Evolutionary conservation across 345 rosid species (phyloP), one percentile per base, ranked within the genome.

Genomic region (Garcia nutans): DNA sequence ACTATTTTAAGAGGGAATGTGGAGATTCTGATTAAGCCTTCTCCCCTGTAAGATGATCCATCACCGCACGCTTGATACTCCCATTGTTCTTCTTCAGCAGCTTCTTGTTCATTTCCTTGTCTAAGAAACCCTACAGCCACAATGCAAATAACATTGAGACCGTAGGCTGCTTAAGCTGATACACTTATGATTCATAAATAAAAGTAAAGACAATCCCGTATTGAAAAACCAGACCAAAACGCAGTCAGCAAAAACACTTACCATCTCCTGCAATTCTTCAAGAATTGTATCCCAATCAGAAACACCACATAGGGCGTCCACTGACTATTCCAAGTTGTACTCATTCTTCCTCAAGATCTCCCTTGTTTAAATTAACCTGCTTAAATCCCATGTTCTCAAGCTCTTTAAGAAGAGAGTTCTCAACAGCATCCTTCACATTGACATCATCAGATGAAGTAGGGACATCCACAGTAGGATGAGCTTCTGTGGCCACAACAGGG

Each of bases 371-470:
- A 82, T 90, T 92, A 19, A 89, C 82, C 87, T 90, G 92, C 88
- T 87, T 92, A 87, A 96, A 93, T 60, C 99, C 99, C 99, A 96
- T 96, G 65, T 88, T 91, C 78, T 89, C 93, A 0, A 93, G 95
- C 77, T 93, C 97, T 85, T 84, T 91, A 17, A 93, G 94, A 54
- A 93, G 91, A 6, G 72, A 62, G 73, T 60, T 62, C 89, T 89
- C 96, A 19, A 84, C 74, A 19, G 54, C 79, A 57, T 76, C 74
- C 52, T 78, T 78, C 42, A 44, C 81, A 49, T 63, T 67, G 6
- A 56, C 47, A 56, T 67, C 83, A 5, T 67, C 75, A 1, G 74
- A 26, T 20, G 76, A 68, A 2, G 76, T 13, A 23, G 80, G 73
- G 20, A 61, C 64, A 49, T 45, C 63, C 13, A 31, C 12, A 42